phyloP scores from a whole-genome alignment of 306 rosid species.

The Vigna hirtella region DNA sequence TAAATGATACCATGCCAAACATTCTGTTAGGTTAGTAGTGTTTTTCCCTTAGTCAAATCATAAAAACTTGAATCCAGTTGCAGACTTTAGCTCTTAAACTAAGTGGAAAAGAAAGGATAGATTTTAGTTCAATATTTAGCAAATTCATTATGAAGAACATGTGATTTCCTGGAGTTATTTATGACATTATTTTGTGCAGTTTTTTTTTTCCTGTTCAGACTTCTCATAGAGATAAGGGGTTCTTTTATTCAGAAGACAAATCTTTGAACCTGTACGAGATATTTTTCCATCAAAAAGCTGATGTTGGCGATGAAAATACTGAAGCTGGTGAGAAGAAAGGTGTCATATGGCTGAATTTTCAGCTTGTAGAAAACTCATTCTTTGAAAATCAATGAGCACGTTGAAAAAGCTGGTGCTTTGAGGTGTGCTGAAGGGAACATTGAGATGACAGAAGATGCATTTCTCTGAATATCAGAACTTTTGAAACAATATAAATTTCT shows the following conservation, averaged over 20 bases:
- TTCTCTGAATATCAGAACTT: conserved; percentile 16
- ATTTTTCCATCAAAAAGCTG: conserved; percentile 24
- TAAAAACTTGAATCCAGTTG: not conserved
- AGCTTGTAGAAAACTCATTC: conserved; percentile 17
- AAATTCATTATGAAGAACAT: conserved; percentile 29
- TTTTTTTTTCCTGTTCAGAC: conserved; percentile 16
- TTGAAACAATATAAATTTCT: conserved; percentile 6
- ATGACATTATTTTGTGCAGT: not conserved
- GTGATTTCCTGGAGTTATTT: conserved; percentile 8
- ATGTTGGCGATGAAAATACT: conserved; percentile 31
- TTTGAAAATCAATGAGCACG: not conserved
- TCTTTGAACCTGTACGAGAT: not conserved
- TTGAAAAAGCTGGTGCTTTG: conserved; percentile 29
- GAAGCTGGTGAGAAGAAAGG: not conserved
- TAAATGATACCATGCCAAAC: not conserved
- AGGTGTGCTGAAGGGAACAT: conserved; percentile 26
- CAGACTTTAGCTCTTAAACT: not conserved
- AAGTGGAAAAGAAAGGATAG: not conserved
- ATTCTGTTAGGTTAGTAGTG: too few relatives aligned
- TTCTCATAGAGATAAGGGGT: conserved; percentile 18
- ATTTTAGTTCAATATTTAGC: conserved; percentile 7
- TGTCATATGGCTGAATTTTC: not conserved
- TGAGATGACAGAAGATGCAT: conserved; percentile 28
- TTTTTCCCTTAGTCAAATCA: conserved; percentile 16
- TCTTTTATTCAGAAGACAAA: conserved; percentile 39